phyloP scores from a whole-genome alignment of 169 alveolate species.

The Cryptosporidium canis region DNA sequence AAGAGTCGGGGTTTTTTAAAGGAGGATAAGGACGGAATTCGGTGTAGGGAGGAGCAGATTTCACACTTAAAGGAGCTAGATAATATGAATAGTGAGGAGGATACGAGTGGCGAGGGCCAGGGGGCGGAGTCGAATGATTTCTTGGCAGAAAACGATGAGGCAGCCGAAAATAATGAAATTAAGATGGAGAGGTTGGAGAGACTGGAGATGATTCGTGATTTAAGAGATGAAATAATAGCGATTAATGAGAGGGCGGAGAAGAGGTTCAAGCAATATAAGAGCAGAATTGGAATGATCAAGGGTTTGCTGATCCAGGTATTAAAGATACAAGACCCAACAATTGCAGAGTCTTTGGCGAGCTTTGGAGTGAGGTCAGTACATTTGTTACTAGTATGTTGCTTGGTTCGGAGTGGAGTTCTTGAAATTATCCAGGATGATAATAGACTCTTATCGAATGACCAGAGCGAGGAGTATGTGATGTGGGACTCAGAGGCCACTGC shows the following conservation, averaged over 20 bases:
- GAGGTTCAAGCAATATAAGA: conserved; percentile 21
- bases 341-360: conserved; percentile 17
- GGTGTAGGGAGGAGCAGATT: conserved; percentile 14
- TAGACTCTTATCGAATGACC: background rate
- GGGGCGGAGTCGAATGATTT: background rate
- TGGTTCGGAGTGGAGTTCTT: conserved; percentile 35
- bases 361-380: conserved; percentile 65
- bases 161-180: background rate
- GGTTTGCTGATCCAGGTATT: conserved; percentile 49
- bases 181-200: conserved; percentile 31
- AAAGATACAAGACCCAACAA: conserved; percentile 42
- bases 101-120: background rate
- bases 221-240: conserved; percentile 50
- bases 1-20: conserved; percentile 27
- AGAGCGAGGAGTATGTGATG: background rate
- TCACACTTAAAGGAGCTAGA: conserved; percentile 14
- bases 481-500: background rate
- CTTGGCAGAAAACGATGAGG: background rate
- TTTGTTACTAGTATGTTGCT: conserved; percentile 30
- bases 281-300: conserved; percentile 48
- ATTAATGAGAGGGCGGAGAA: conserved; percentile 47
- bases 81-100: background rate
- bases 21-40: conserved; percentile 22
- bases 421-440: conserved; percentile 47
- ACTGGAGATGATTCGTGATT: conserved; percentile 38